These are phyloP conservation scores for Penicillium sp. DNA, from an alignment of 2,329 filamentous ascomycete species.

Conservation along the genomic window DNA sequence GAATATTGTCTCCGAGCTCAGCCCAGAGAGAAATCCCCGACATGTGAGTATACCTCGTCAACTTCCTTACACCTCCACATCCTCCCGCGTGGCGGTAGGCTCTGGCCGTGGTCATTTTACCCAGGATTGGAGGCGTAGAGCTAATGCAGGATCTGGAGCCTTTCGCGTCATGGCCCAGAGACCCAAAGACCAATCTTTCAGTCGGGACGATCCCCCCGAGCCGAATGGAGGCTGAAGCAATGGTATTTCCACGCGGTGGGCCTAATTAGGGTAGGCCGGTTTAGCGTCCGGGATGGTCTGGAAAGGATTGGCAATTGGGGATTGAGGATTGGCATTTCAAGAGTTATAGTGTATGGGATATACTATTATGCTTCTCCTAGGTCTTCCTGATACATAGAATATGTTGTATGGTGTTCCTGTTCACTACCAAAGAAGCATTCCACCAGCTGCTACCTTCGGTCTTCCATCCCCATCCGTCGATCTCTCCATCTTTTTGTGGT, in stretches of 20 bases:
- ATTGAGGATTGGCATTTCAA: neutral
- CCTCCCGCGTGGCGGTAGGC: neutral
- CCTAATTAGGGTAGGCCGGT: slow-evolving; percentile 10
- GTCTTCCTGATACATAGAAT: neutral
- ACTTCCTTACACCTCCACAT: neutral
- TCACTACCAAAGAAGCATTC: neutral
- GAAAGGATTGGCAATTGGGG: neutral
- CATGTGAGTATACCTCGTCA: neutral
- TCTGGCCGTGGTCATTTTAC: neutral
- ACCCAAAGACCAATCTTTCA: neutral
- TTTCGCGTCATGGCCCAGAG: neutral
- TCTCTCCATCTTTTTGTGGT: slow-evolving; percentile 8
- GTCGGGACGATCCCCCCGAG: slow-evolving; percentile 2
- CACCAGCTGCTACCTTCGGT: neutral
- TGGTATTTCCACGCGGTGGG: slow-evolving; percentile 14
- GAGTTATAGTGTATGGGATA: neutral
- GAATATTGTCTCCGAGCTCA: neutral
- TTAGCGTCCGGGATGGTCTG: slow-evolving; percentile 1
- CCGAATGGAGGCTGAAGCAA: slow-evolving; percentile 5
- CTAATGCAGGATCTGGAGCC: slow-evolving; percentile 2
- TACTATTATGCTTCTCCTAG: neutral
- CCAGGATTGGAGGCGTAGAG: neutral
- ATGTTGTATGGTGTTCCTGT: neutral
- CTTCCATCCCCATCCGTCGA: slow-evolving; percentile 7
- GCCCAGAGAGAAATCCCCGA: neutral